phyloP scores from a whole-genome alignment of 495 filamentous ascomycete genomes.

The Neurospora sp. region DNA sequence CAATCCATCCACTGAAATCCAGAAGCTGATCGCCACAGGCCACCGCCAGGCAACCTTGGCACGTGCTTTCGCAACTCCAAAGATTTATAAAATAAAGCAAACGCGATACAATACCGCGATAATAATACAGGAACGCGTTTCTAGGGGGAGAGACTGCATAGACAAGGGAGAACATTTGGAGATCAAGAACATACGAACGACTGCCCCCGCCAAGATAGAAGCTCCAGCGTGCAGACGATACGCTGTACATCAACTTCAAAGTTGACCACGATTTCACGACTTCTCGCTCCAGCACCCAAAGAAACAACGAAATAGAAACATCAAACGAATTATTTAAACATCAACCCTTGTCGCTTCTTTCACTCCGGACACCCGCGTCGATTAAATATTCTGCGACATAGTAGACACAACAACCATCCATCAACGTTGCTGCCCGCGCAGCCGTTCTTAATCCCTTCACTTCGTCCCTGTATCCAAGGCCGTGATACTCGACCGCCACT shows the following conservation, averaged over 20 bases:
- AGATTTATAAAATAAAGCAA: not conserved
- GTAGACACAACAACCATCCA: not conserved
- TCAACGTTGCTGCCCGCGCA: not conserved
- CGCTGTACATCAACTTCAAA: not conserved
- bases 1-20: not conserved
- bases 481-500: constrained; percentile 2
- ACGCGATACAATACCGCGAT: not conserved
- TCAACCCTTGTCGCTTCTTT: not conserved
- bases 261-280: not conserved
- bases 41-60: not conserved
- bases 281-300: not conserved
- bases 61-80: not conserved
- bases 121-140: not conserved
- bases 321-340: not conserved
- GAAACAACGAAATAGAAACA: not conserved
- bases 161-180: not conserved
- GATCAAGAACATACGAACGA: not conserved
- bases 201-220: not conserved
- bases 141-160: not conserved
- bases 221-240: not conserved
- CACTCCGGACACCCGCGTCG: not conserved
- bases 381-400: not conserved
- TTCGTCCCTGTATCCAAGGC: not conserved
- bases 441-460: not conserved
- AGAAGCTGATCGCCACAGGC: not conserved